phyloP scores from a whole-genome alignment of 2,329 filamentous ascomycete species.

The Aspergillus pseudoviridinutans region DNA sequence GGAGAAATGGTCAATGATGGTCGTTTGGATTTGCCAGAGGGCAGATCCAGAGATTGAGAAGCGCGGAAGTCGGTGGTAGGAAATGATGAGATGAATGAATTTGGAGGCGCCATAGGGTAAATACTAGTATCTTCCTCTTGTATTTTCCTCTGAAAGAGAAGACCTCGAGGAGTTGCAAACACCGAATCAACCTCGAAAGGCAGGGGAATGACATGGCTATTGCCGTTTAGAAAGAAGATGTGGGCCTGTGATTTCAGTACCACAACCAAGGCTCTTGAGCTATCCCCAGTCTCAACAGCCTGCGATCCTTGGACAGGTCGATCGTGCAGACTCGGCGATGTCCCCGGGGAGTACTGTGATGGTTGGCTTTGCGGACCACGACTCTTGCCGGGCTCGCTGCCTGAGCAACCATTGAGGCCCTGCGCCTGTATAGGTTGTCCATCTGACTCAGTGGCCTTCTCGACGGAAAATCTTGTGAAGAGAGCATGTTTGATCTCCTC shows the following conservation, averaged over 20 bases:
- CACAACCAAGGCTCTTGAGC: conserved; percentile 70
- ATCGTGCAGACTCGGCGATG: conserved; percentile 25
- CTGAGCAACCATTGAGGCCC: conserved; percentile 4
- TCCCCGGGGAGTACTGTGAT: conserved; percentile 18
- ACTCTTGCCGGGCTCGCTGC: conserved; percentile 5
- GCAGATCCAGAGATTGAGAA: conserved; percentile 32
- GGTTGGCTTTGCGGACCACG: conserved; percentile 12
- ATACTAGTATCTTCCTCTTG: conserved; percentile 26
- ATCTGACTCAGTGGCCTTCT: conserved; percentile 19
- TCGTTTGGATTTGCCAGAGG: conserved; percentile 37
- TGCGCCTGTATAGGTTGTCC: conserved; percentile 4
- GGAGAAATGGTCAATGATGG: conserved; percentile 48
- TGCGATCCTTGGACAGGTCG: conserved; percentile 18
- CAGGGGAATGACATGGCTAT: conserved; percentile 84
- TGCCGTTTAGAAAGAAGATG: conserved; percentile 83
- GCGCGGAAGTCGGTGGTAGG: conserved; percentile 36
- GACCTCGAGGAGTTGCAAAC: conserved; percentile 74
- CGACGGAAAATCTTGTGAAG: conserved; percentile 71
- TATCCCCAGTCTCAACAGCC: conserved; percentile 18
- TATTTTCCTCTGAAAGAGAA: conserved; percentile 80
- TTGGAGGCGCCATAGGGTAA: conserved; percentile 62
- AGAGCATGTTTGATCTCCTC: conserved; percentile 83
- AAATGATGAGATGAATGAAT: conserved; percentile 76
- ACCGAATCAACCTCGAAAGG: conserved; percentile 91
- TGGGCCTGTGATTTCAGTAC: conserved; percentile 91